Evolutionary conservation across 1,284 basidiomycete genomes (phyloP).

Genomic region (Trichosporon sp.): DNA sequence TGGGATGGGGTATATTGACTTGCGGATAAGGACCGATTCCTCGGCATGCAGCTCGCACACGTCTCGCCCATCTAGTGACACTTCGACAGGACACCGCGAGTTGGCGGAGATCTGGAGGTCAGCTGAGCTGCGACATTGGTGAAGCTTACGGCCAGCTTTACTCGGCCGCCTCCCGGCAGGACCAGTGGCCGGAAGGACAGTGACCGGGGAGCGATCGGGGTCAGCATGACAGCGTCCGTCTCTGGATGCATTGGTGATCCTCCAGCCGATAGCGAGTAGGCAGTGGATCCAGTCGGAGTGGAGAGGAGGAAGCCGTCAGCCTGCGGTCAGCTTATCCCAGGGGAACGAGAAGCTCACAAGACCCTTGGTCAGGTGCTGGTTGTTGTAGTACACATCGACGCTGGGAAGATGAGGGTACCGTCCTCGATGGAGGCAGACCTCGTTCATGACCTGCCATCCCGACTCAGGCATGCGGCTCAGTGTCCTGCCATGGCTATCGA

Average conservation of each 20-base stretch:
- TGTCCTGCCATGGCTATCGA: conserved; percentile 64
- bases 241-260: conserved; percentile 96
- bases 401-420: conserved; percentile 88
- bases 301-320: conserved; percentile 93
- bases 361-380: conserved; percentile 90
- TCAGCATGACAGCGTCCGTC: conserved; percentile 83
- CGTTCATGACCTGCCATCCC: conserved; percentile 97
- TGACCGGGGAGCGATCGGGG: conserved; percentile 91
- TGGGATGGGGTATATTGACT: conserved; percentile 86
- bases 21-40: conserved; percentile 80
- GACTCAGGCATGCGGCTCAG: conserved; percentile 52
- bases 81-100: conserved; percentile 80
- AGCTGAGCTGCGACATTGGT: not conserved
- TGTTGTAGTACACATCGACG: conserved; percentile 93
- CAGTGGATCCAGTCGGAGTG: conserved; percentile 95
- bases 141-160: conserved; percentile 72
- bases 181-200: conserved; percentile 90
- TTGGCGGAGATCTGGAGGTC: conserved; percentile 72
- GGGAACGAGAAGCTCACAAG: conserved; percentile 67
- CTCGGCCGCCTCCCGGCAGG: conserved; percentile 76
- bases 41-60: conserved; percentile 78
- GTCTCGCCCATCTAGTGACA: conserved; percentile 89
- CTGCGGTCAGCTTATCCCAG: conserved; percentile 57
- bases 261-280: conserved; percentile 92
- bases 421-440: conserved; percentile 89